Base-by-base conservation (phyloP, 768 basidiomycete species). In the Mycena pura region DNA sequence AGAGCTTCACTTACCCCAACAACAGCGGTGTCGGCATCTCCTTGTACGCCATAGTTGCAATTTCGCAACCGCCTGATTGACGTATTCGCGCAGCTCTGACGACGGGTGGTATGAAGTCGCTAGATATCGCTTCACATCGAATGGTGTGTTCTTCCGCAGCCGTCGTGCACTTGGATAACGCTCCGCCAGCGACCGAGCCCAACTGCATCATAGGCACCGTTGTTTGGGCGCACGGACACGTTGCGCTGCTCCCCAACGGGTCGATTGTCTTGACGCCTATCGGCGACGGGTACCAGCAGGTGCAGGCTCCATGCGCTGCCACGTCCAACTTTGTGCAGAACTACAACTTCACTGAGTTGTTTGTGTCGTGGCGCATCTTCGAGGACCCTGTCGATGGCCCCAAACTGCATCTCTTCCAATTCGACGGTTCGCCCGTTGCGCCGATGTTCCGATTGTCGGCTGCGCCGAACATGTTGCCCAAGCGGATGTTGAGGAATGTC, bases 301-400 rank as follows among this genome's bases (percentile, higher is more conserved):
- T 98, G 38, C 95, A 99, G 79, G 91, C 96, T 66, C 90, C 95
- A 0, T 99, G 96, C 70, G 91, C 90, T 1, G 92, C 95, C 10
- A 80, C 84, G 10, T 94, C 95, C 27, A 93, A 95, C 73, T 90
- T 96, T 71, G 86, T 98, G 69, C 88, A 95, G 69, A 72, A 78
- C 44, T 98, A 95, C 84, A 91, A 93, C 77, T 72, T 83, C 63
- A 90, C 87, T 13, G 92, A 93, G 70, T 72, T 86, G 48, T 89
- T 86, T 73, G 28, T 63, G 34, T 58, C 63, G 7, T 97, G 92
- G 92, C 80, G 79, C 38, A 93, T 97, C 70, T 88, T 85, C 77
- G 72, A 78, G 61, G 95, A 97, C 65, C 69, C 83, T 0, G 75
- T 67, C 4, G 72, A 76, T 11, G 90, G 88, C 8, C 84, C 80